Evolutionary conservation across 805 yeast genomes (phyloP).

Genomic region (Starmera caribaea): DNA sequence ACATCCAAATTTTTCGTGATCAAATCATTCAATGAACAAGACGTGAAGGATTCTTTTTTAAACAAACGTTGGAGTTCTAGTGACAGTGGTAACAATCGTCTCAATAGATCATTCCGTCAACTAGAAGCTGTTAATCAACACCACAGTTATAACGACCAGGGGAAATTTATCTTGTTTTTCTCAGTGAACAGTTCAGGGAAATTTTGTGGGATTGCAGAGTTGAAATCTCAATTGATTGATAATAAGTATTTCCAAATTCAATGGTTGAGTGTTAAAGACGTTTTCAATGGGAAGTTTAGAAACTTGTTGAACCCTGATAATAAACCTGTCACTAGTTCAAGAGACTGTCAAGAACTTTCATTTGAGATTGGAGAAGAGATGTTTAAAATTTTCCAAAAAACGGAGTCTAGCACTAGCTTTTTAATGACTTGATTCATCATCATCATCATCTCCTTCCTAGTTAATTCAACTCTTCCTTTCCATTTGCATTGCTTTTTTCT

Average conservation of each 20-base stretch:
- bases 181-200: slow-evolving; percentile 50
- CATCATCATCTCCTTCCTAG: no score
- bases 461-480: no score
- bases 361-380: slow-evolving; percentile 35
- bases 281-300: slow-evolving; percentile 38
- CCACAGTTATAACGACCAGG: no score
- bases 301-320: slow-evolving; percentile 36
- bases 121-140: slow-evolving; percentile 17
- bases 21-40: slow-evolving; percentile 40
- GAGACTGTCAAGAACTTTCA: slow-evolving; percentile 55
- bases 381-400: slow-evolving; percentile 31
- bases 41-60: slow-evolving; percentile 38
- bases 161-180: slow-evolving; percentile 35
- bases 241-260: slow-evolving; percentile 35
- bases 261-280: slow-evolving; percentile 43
- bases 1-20: slow-evolving; percentile 38
- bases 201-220: slow-evolving; percentile 50
- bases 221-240: slow-evolving; percentile 30
- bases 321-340: slow-evolving; percentile 45
- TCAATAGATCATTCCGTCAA: slow-evolving; percentile 31
- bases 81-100: slow-evolving; percentile 42
- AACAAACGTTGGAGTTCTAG: slow-evolving; percentile 54
- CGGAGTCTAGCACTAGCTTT: slow-evolving; percentile 10
- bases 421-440: slow-evolving; percentile 1
- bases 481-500: no score